Evolutionary conservation across 768 basidiomycete genomes (phyloP).

Genomic region (Lyophyllum atratum): DNA sequence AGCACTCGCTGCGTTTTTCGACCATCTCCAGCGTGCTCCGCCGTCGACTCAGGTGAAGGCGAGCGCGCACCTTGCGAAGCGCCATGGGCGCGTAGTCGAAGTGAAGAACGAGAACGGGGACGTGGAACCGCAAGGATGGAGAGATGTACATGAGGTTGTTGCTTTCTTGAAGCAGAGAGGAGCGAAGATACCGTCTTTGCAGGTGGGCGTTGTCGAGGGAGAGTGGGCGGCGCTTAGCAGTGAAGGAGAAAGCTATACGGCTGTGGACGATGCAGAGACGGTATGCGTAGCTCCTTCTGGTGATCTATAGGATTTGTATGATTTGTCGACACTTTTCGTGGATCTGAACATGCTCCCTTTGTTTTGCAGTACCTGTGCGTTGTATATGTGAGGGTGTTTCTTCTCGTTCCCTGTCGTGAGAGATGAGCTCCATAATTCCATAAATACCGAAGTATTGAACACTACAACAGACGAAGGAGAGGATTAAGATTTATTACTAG

Average conservation of each 20-base stretch:
- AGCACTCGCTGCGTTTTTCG: slow-evolving; percentile 72
- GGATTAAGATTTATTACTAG: too few relatives aligned
- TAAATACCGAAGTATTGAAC: too few relatives aligned
- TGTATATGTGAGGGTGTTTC: background rate
- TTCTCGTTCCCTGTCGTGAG: background rate
- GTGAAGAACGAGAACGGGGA: slow-evolving; percentile 28
- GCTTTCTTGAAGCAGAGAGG: slow-evolving; percentile 69
- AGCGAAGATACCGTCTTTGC: slow-evolving; percentile 63
- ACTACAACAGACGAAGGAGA: too few relatives aligned
- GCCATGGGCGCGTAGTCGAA: slow-evolving; percentile 47
- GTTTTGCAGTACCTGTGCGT: background rate
- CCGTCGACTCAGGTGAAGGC: slow-evolving; percentile 42
- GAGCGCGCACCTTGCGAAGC: slow-evolving; percentile 50
- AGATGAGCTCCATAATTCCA: too few relatives aligned
- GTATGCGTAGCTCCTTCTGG: slow-evolving; percentile 13
- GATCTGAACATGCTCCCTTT: background rate
- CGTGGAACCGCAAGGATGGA: slow-evolving; percentile 49
- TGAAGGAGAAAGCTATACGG: slow-evolving; percentile 49
- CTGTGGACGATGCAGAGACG: slow-evolving; percentile 30
- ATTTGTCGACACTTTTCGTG: background rate
- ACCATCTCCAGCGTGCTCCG: slow-evolving; percentile 51
- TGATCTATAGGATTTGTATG: background rate
- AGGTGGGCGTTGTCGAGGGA: slow-evolving; percentile 47
- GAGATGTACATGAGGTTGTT: slow-evolving; percentile 72
- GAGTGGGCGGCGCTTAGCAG: slow-evolving; percentile 76